phyloP scores from a whole-genome alignment of 2,329 filamentous ascomycete species.

The Escovopsis sp. region DNA sequence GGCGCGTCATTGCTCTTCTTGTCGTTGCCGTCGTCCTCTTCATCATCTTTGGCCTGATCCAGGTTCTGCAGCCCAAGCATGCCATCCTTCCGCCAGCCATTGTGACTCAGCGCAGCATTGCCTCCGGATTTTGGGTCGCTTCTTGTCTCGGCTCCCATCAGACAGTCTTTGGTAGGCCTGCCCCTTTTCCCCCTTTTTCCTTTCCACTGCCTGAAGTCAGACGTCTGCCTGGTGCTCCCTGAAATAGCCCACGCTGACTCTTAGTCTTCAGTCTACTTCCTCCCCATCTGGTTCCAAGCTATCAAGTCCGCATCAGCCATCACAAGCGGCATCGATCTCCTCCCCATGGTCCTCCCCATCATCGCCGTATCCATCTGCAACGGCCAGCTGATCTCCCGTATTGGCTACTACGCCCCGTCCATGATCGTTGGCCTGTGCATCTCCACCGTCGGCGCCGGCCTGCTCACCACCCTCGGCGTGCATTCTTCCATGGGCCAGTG shows the following conservation, averaged over 20 bases:
- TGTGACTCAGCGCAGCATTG: conserved; percentile 15
- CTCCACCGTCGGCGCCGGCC: conserved; percentile 20
- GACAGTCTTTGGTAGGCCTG: not conserved
- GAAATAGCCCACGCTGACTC: too few relatives aligned
- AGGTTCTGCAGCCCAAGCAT: conserved; percentile 17
- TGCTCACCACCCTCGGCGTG: conserved; percentile 23
- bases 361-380: conserved; percentile 13
- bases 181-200: too few relatives aligned
- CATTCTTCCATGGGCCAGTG: conserved; percentile 8
- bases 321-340: conserved; percentile 13
- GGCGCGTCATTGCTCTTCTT: conserved; percentile 20
- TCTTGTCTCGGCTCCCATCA: not conserved
- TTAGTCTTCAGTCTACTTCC: conserved; percentile 29
- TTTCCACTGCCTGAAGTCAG: too few relatives aligned
- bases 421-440: conserved; percentile 20
- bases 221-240: too few relatives aligned
- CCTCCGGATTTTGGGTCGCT: not conserved
- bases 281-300: conserved; percentile 37
- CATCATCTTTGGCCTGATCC: conserved; percentile 16
- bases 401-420: conserved; percentile 29
- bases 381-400: conserved; percentile 11
- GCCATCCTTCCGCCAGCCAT: conserved; percentile 26
- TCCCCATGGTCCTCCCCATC: conserved; percentile 15
- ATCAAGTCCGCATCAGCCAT: conserved; percentile 21
- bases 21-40: conserved; percentile 17